These are phyloP conservation scores for Diaporthe batatas DNA, from an alignment of 2,329 filamentous ascomycete genomes.

Conservation along the genomic window DNA sequence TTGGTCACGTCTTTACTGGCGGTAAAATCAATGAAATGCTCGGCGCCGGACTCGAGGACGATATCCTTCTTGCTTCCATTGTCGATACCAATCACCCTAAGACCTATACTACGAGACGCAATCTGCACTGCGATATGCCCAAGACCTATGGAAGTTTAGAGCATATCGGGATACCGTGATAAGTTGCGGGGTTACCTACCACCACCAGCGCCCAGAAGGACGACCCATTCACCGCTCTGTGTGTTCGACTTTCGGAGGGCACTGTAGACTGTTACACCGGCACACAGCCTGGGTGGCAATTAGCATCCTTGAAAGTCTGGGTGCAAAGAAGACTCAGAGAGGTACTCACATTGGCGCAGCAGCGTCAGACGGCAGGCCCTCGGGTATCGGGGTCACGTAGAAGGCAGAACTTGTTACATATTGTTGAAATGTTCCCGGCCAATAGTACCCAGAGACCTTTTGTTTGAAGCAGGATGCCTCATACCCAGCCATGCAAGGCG, in stretches of 20 bases:
- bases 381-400: slow-evolving; percentile 79
- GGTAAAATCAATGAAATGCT: slow-evolving; percentile 75
- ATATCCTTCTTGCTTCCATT: slow-evolving; percentile 42
- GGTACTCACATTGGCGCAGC: slow-evolving; percentile 70
- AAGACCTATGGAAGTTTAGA: slow-evolving; percentile 33
- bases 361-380: slow-evolving; percentile 67
- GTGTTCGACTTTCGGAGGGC: slow-evolving; percentile 73
- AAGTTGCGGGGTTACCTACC: slow-evolving; percentile 70
- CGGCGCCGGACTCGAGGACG: slow-evolving; percentile 67
- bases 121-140: slow-evolving; percentile 39
- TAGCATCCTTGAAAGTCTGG: background rate
- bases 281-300: slow-evolving; percentile 25
- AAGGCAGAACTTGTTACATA: slow-evolving; percentile 73
- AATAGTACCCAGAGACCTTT: slow-evolving; percentile 75
- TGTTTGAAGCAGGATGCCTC: slow-evolving; percentile 75
- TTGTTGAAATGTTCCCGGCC: slow-evolving; percentile 80
- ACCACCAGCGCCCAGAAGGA: slow-evolving; percentile 71
- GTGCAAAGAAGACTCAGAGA: background rate
- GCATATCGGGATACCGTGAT: slow-evolving; percentile 66
- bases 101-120: slow-evolving; percentile 39
- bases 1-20: slow-evolving; percentile 52
- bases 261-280: slow-evolving; percentile 74
- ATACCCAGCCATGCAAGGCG: slow-evolving; percentile 67
- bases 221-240: slow-evolving; percentile 70
- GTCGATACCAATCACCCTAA: slow-evolving; percentile 42